A percentile compares a stretch with the other conserved stretches of the same genome.
Conservation (phyloP, 495 filamentous ascomycete genomes). For the Lichina pygmaea region DNA sequence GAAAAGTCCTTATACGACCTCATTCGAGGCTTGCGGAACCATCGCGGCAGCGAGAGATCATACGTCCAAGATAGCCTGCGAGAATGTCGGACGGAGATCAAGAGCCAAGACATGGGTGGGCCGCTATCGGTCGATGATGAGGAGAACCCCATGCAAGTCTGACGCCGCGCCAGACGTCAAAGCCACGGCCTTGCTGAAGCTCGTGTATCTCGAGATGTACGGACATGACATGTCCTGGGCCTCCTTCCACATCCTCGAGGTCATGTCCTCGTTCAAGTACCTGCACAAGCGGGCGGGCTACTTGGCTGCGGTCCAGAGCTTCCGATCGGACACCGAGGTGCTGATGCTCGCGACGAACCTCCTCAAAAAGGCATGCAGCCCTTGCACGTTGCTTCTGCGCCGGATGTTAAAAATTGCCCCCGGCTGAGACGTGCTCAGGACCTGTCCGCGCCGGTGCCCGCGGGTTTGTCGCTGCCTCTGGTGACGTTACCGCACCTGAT, state of each 20-base stretch:
- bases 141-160: neutral
- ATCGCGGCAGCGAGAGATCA: slow-evolving; percentile 72
- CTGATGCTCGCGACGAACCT: slow-evolving; percentile 94
- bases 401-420: slow-evolving; percentile 1
- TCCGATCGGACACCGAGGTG: slow-evolving; percentile 83
- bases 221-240: slow-evolving; percentile 99
- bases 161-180: slow-evolving; percentile 44
- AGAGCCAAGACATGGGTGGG: slow-evolving; percentile 67
- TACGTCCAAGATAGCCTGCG: slow-evolving; percentile 76
- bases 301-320: slow-evolving; percentile 88
- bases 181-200: slow-evolving; percentile 78
- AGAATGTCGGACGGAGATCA: slow-evolving; percentile 84
- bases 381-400: neutral
- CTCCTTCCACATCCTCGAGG: slow-evolving; percentile 89
- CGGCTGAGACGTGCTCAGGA: slow-evolving; percentile 25
- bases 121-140: neutral
- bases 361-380: slow-evolving; percentile 53
- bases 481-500: slow-evolving; percentile 74
- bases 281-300: slow-evolving; percentile 87
- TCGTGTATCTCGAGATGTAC: slow-evolving; percentile 96
- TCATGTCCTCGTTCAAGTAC: slow-evolving; percentile 91
- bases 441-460: slow-evolving; percentile 42
- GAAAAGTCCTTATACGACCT: slow-evolving; percentile 98
- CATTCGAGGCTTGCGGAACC: slow-evolving; percentile 77
- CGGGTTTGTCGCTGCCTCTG: slow-evolving; percentile 61